Conservation (phyloP, 2,329 filamentous ascomycete species). For the Bipolaris bicolor region DNA sequence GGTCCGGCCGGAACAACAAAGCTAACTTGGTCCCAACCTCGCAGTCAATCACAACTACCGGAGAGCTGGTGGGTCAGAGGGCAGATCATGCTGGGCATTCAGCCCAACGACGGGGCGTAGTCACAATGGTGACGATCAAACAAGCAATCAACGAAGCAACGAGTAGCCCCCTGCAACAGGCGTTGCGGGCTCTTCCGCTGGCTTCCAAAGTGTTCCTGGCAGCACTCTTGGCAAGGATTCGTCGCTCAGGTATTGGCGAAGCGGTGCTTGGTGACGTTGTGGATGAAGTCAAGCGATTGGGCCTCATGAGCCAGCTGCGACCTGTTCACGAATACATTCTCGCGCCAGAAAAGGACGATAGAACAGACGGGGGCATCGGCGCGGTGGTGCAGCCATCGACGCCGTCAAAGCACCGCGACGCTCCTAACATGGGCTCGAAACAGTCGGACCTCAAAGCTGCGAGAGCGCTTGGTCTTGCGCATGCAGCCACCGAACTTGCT, state of each 20-base stretch:
- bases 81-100: conserved; percentile 32
- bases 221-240: conserved; percentile 77
- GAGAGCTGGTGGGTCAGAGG: conserved; percentile 27
- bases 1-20: conserved; percentile 53
- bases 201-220: conserved; percentile 84
- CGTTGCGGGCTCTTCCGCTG: conserved; percentile 80
- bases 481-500: conserved; percentile 80
- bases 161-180: conserved; percentile 88
- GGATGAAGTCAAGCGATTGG: conserved; percentile 79
- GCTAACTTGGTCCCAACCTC: conserved; percentile 24
- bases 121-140: conserved; percentile 93
- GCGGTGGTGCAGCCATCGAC: conserved; percentile 16
- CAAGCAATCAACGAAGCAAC: conserved; percentile 95
- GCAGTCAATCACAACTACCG: conserved; percentile 29
- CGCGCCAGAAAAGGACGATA: conserved; percentile 45
- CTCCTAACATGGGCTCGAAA: conserved; percentile 23
- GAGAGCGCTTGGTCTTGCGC: conserved; percentile 64
- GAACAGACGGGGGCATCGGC: conserved; percentile 14
- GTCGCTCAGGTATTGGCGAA: conserved; percentile 84
- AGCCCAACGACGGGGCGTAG: conserved; percentile 57
- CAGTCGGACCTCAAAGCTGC: conserved; percentile 48
- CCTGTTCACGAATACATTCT: conserved; percentile 68
- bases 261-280: conserved; percentile 87
- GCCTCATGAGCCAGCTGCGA: conserved; percentile 64
- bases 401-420: conserved; percentile 27